Percentiles rank a stretch among this genome's conserved stretches.
Conservation (phyloP, 73 alveolate genomes). For the Symbiodinium natans region DNA sequence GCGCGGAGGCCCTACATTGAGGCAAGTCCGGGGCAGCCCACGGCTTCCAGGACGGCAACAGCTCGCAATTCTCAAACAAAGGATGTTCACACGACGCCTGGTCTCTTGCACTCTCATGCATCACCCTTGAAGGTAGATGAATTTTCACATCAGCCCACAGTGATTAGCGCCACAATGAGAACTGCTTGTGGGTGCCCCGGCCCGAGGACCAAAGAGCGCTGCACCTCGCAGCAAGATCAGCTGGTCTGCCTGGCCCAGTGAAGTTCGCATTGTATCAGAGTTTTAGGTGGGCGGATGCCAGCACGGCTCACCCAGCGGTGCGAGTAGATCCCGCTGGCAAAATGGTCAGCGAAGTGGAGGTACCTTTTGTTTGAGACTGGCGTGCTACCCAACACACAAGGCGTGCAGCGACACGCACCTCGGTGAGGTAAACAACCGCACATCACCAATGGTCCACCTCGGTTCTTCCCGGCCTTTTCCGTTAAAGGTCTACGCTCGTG, state of each 20-base stretch:
- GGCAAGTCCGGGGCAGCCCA: neutral
- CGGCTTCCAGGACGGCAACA: too few relatives aligned
- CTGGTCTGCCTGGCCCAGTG: slow-evolving; percentile 35
- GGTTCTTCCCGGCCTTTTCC: too few relatives aligned
- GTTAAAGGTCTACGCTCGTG: too few relatives aligned
- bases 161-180: too few relatives aligned
- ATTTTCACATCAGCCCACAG: too few relatives aligned
- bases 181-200: too few relatives aligned
- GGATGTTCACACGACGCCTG: too few relatives aligned
- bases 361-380: neutral
- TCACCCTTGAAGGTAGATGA: too few relatives aligned
- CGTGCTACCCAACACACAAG: neutral
- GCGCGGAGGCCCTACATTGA: neutral
- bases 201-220: slow-evolving; percentile 57
- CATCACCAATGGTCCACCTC: slow-evolving; percentile 91
- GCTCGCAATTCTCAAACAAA: too few relatives aligned
- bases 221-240: slow-evolving; percentile 66
- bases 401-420: neutral
- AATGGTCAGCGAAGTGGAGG: slow-evolving; percentile 69
- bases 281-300: neutral
- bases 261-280: neutral
- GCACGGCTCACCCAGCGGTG: slow-evolving; percentile 63
- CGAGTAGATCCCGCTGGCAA: slow-evolving; percentile 81
- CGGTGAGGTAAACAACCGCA: slow-evolving; percentile 47
- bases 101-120: too few relatives aligned